Conservation (phyloP, 208 protist genomes). For the Acanthamoeba sp. region DNA sequence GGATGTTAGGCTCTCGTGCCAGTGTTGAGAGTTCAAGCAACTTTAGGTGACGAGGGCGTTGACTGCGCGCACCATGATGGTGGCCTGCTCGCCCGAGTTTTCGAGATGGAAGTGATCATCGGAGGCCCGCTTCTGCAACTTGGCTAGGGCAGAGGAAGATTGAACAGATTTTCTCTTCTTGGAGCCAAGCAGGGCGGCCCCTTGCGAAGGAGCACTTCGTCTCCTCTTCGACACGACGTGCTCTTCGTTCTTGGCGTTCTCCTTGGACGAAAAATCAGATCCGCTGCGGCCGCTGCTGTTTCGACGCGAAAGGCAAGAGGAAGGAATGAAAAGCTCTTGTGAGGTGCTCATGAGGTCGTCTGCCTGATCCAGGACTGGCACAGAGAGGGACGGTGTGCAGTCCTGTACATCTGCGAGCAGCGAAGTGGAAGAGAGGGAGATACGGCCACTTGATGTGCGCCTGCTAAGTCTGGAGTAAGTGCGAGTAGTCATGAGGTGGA, state of each 20-base stretch:
- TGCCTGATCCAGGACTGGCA: not conserved
- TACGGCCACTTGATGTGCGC: constrained; percentile 1
- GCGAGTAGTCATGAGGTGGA: not conserved
- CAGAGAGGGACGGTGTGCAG: too few species aligned
- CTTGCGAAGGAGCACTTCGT: not conserved
- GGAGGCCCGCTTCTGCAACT: not conserved
- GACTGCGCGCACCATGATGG: not conserved
- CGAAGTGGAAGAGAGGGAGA: not conserved
- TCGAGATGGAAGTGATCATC: constrained; percentile 48
- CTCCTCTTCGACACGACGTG: not conserved
- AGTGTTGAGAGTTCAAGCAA: too few species aligned
- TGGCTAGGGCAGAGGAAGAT: not conserved
- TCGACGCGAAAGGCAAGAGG: not conserved
- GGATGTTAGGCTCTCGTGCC: not conserved
- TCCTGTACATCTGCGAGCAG: not conserved
- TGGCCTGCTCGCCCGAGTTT: constrained; percentile 30
- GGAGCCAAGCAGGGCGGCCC: too few species aligned
- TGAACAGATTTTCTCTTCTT: not conserved
- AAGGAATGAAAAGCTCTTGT: not conserved
- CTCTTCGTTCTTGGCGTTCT: not conserved
- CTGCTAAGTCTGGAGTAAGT: constrained; percentile 33
- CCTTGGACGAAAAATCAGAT: not conserved
- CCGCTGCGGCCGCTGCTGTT: not conserved
- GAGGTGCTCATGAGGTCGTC: not conserved
- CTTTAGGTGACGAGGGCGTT: not conserved